phyloP scores from a whole-genome alignment of 495 filamentous ascomycete species.

The Lepidopterella palustris region DNA sequence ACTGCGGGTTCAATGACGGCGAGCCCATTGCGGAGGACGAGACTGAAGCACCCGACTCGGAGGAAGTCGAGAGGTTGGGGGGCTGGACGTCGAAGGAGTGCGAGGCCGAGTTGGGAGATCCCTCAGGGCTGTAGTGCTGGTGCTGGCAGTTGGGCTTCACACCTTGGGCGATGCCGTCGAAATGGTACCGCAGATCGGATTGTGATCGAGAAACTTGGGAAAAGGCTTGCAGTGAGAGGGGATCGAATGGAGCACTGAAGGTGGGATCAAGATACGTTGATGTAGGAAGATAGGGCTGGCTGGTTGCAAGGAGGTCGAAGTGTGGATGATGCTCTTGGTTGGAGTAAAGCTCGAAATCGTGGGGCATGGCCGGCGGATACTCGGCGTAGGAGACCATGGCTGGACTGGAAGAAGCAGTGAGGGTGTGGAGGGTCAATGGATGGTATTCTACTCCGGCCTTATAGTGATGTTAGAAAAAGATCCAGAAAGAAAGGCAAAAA shows the following conservation, averaged over 20 bases:
- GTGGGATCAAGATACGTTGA: conserved; percentile 18
- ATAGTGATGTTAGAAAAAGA: not conserved
- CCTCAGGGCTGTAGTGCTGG: conserved; percentile 20
- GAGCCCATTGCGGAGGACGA: conserved; percentile 79
- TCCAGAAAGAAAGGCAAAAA: no score
- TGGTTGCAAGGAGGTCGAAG: conserved; percentile 19
- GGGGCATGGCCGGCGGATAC: conserved; percentile 25
- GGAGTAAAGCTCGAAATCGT: conserved; percentile 30
- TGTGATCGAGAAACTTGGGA: conserved; percentile 21
- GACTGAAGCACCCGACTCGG: conserved; percentile 65
- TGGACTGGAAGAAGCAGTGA: not conserved
- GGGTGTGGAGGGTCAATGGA: not conserved
- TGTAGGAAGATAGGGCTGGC: conserved; percentile 19
- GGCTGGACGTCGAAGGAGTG: conserved; percentile 35
- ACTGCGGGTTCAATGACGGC: conserved; percentile 57
- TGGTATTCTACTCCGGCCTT: not conserved
- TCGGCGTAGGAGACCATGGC: conserved; percentile 23
- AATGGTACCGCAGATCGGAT: conserved; percentile 22
- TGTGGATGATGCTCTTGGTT: conserved; percentile 20
- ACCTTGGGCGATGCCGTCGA: conserved; percentile 27
- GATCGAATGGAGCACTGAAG: conserved; percentile 19
- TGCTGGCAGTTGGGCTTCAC: conserved; percentile 21
- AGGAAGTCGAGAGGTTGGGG: conserved; percentile 55
- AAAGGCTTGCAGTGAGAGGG: conserved; percentile 14
- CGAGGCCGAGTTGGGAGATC: conserved; percentile 33